Base-by-base conservation (phyloP, 2,329 filamentous ascomycete genomes). In the Clonostachys rosea region DNA sequence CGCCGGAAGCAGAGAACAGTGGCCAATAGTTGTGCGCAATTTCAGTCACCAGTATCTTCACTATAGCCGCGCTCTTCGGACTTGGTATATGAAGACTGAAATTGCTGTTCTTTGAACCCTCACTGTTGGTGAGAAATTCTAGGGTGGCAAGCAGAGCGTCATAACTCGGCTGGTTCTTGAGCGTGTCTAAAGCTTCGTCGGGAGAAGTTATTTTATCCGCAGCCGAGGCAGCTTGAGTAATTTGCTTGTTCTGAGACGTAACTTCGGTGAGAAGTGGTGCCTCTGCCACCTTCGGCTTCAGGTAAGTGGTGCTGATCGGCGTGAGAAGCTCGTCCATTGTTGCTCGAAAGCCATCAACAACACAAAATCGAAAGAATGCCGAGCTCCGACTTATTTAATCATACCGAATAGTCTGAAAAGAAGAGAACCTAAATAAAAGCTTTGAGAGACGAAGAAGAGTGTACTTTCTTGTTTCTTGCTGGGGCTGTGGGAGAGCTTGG, bases 21-120 rank as follows among this genome's bases (percentile, higher is more conserved):
- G 73, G 61, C 92, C 94, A 97, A 65, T 92, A 95, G 59, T 91
- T 88, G 2, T 89, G 87, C 8, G 90, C 71, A 24, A 87, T 91
- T 34, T 84, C 80, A 14, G 79, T 84, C 49, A 95, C 82, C 35
- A 99, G 69, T 4, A 81, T 70, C 59, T 91, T 84, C 45, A 92
- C 73, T 34, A 96, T 80, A 56, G 91, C 87, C 17, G 89, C 83
- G 48, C 83, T 80, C 50, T 81, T 69, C 2, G 91, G 84, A 34
- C 78, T 78, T 5, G 89, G 84, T 4, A 49, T 46, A 10, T 57
- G 57, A 10, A 67, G 48, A 14, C 49, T 52, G 45, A 65, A 63
- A 18, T 18, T 51, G 24, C 24, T 30, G 9, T 30, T 30, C 9
- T 6, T 30, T 30, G 24, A 30, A 11, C 36, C 36, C n/a, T n/a